Conservation (phyloP, 2,329 filamentous ascomycete genomes). For the Penicillium sp. region DNA sequence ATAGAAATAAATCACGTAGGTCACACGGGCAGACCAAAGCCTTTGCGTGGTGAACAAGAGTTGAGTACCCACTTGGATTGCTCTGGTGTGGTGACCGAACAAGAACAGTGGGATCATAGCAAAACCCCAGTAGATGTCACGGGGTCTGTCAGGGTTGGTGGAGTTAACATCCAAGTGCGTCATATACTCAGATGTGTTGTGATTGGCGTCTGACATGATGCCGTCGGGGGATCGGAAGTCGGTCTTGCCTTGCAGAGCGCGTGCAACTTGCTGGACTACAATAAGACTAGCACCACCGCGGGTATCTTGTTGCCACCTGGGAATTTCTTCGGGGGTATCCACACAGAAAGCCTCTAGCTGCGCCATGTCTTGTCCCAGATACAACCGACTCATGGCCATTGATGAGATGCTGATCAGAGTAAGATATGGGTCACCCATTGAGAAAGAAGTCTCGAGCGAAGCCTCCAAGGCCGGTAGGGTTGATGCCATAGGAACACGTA, state of each 20-base stretch:
- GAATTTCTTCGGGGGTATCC: constrained; percentile 57
- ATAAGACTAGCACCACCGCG: constrained; percentile 59
- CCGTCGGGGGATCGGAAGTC: constrained; percentile 45
- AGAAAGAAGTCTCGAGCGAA: constrained; percentile 56
- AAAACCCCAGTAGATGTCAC: constrained; percentile 56
- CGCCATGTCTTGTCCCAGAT: constrained; percentile 56
- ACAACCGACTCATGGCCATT: constrained; percentile 57
- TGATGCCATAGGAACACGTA: constrained; percentile 52
- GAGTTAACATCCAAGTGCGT: constrained; percentile 44
- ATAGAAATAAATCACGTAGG: constrained; percentile 47
- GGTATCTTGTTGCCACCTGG: constrained; percentile 56
- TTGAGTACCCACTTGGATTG: constrained; percentile 42
- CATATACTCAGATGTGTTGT: constrained; percentile 52
- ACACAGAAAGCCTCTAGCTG: constrained; percentile 59
- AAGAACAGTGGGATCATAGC: constrained; percentile 48
- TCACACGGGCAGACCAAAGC: constrained; percentile 48
- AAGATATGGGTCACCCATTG: constrained; percentile 58
- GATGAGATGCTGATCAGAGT: constrained; percentile 58
- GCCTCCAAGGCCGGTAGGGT: constrained; percentile 53
- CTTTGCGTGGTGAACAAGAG: constrained; percentile 43
- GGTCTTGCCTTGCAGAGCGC: constrained; percentile 63
- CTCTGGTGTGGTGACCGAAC: constrained; percentile 47
- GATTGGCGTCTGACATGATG: constrained; percentile 55
- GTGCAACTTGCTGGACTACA: constrained; percentile 54
- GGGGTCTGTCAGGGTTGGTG: constrained; percentile 51